Evolutionary conservation across 2,329 filamentous ascomycete genomes (phyloP).

Genomic region (Huntiella moniliformis): DNA sequence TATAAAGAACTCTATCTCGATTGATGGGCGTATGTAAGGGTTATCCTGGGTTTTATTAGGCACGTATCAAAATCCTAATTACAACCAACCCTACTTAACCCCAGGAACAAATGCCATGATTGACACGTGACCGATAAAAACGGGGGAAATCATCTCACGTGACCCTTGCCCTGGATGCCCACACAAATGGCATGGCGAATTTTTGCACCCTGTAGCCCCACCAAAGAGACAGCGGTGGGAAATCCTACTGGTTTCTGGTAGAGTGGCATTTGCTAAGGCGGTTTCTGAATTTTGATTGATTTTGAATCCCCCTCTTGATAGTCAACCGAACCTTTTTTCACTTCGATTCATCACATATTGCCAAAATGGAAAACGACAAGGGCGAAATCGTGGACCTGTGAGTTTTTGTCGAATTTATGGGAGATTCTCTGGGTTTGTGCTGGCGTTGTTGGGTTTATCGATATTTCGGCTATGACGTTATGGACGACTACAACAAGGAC

Average conservation of each 20-base stretch:
- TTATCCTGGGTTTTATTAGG: no score
- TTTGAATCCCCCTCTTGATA: constrained; percentile 11
- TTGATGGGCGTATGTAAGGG: no score
- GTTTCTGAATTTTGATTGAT: constrained; percentile 12
- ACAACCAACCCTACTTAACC: no score
- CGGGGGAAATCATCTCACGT: constrained; percentile 11
- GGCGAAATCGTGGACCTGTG: constrained; percentile 99
- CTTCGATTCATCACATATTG: constrained; percentile 16
- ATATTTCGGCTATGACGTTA: no score
- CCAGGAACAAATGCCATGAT: no score
- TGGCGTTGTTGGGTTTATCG: no score
- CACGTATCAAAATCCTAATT: no score
- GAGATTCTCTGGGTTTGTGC: neutral
- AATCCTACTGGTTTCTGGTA: constrained; percentile 9
- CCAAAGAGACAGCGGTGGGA: constrained; percentile 7
- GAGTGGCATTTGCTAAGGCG: constrained; percentile 10
- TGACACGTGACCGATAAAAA: neutral
- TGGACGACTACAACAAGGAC: no score
- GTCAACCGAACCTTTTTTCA: constrained; percentile 12
- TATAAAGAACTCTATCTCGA: no score
- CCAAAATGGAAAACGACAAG: constrained; percentile 99
- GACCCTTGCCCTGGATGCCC: constrained; percentile 11
- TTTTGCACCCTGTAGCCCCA: constrained; percentile 11
- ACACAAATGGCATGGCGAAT: constrained; percentile 7
- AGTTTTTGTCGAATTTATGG: constrained; percentile 20